These are phyloP conservation scores for Leishmania lainsoni DNA, from an alignment of 208 protist species.

Conservation along the genomic window DNA sequence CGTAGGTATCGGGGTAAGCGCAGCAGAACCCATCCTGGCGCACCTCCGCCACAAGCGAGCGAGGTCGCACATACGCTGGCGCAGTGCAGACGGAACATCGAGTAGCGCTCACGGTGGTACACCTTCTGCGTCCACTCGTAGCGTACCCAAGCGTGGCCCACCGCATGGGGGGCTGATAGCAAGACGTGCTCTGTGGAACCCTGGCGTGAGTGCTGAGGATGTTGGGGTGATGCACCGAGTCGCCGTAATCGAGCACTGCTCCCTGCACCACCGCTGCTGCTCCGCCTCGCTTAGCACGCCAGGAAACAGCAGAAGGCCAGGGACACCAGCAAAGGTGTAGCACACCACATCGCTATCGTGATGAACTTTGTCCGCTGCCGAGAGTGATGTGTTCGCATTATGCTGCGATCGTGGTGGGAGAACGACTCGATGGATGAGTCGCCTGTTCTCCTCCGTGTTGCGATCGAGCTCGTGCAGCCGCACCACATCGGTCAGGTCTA, in stretches of 20 bases:
- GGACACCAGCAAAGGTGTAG: conserved; percentile 75
- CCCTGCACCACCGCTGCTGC: conserved; percentile 61
- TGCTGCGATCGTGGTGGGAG: background rate
- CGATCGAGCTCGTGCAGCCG: conserved; percentile 45
- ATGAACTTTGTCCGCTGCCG: background rate
- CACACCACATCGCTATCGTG: conserved; percentile 28
- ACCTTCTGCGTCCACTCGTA: conserved; percentile 88
- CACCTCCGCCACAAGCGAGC: conserved; percentile 38
- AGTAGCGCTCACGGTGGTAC: conserved; percentile 62
- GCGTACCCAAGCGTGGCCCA: conserved; percentile 88
- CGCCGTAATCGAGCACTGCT: conserved; percentile 64
- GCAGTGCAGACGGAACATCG: conserved; percentile 50
- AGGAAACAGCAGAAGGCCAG: conserved; percentile 75
- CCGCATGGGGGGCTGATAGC: conserved; percentile 85
- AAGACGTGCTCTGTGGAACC: conserved; percentile 46
- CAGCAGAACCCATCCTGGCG: conserved; percentile 39
- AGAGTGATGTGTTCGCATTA: background rate
- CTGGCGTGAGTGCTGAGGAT: conserved; percentile 85
- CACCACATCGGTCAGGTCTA: conserved; percentile 65
- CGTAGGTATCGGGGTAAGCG: conserved; percentile 42
- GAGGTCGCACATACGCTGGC: conserved; percentile 48
- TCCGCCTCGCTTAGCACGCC: conserved; percentile 44
- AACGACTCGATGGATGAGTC: conserved; percentile 38
- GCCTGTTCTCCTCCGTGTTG: conserved; percentile 61
- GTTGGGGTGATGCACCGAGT: conserved; percentile 69